Conservation (phyloP, 192 early-diverging fungal species). For the Coemansia sp. region DNA sequence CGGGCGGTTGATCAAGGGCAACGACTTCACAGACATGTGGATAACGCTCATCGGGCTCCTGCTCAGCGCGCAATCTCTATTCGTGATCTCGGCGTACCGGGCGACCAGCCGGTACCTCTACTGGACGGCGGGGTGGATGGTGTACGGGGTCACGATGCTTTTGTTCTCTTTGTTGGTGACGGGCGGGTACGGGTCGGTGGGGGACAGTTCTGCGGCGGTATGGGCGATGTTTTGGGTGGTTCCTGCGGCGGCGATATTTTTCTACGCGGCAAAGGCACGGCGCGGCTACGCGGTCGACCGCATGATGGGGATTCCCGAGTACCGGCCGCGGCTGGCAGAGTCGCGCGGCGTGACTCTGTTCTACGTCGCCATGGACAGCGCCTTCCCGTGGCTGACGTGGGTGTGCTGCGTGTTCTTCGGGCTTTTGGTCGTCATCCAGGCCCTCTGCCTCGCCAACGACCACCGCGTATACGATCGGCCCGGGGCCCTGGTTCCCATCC, state of each 20-base stretch:
- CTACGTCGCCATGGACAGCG: slow-evolving; percentile 37
- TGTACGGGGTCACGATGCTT: slow-evolving; percentile 32
- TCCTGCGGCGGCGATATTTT: slow-evolving; percentile 15
- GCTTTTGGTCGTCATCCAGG: slow-evolving; percentile 50
- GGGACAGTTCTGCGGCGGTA: slow-evolving; percentile 19
- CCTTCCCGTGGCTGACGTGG: slow-evolving; percentile 44
- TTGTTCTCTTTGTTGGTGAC: slow-evolving; percentile 33
- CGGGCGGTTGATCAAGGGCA: slow-evolving; percentile 31
- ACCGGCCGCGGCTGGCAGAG: slow-evolving; percentile 37
- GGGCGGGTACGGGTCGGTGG: slow-evolving; percentile 32
- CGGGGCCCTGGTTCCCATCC: slow-evolving; percentile 44
- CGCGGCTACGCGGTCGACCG: slow-evolving; percentile 53
- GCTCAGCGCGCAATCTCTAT: slow-evolving; percentile 44
- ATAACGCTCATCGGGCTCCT: slow-evolving; percentile 35
- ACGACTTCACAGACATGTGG: slow-evolving; percentile 54
- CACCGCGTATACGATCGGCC: slow-evolving; percentile 27
- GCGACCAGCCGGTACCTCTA: slow-evolving; percentile 46
- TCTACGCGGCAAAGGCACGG: slow-evolving; percentile 49
- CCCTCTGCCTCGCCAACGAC: slow-evolving; percentile 49
- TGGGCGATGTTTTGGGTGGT: slow-evolving; percentile 46
- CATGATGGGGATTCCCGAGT: slow-evolving; percentile 56
- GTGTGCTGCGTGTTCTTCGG: slow-evolving; percentile 37
- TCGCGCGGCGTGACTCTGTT: slow-evolving; percentile 32
- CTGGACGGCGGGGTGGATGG: slow-evolving; percentile 50
- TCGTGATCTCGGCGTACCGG: slow-evolving; percentile 52